phyloP scores from a whole-genome alignment of 2,329 filamentous ascomycete species.

The Metarhizium brunneum region DNA sequence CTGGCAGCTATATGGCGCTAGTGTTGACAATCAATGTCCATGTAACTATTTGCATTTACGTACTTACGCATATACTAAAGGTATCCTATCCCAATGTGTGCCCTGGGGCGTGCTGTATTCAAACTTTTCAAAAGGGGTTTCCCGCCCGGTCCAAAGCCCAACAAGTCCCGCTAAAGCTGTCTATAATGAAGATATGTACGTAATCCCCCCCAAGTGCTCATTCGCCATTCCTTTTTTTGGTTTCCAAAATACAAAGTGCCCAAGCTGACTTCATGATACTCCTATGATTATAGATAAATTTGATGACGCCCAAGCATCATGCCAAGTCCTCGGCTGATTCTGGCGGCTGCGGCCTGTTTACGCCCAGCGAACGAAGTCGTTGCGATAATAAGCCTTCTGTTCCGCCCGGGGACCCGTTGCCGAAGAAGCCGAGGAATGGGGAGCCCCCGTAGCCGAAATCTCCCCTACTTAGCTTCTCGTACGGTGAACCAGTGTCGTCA shows the following conservation, averaged over 20 bases:
- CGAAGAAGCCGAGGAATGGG: conserved; percentile 28
- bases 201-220: too few species aligned
- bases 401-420: conserved; percentile 26
- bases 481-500: conserved; percentile 21
- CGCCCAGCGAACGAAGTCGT: conserved; percentile 54
- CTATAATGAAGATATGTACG: too few species aligned
- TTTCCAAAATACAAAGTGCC: neutral
- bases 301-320: neutral
- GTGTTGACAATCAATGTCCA: neutral
- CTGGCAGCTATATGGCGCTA: neutral
- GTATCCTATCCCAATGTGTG: neutral
- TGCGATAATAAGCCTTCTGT: conserved; percentile 60
- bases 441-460: conserved; percentile 55
- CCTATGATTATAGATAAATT: neutral
- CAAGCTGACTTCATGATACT: neutral
- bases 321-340: conserved; percentile 5
- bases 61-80: neutral
- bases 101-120: too few species aligned
- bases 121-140: too few species aligned
- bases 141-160: too few species aligned
- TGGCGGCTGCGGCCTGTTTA: conserved; percentile 18
- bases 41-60: too few species aligned
- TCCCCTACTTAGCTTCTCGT: conserved; percentile 60
- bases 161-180: too few species aligned
- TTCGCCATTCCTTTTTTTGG: neutral